phyloP scores from a whole-genome alignment of 2,329 filamentous ascomycete genomes.

The Aureobasidium pullulans region DNA sequence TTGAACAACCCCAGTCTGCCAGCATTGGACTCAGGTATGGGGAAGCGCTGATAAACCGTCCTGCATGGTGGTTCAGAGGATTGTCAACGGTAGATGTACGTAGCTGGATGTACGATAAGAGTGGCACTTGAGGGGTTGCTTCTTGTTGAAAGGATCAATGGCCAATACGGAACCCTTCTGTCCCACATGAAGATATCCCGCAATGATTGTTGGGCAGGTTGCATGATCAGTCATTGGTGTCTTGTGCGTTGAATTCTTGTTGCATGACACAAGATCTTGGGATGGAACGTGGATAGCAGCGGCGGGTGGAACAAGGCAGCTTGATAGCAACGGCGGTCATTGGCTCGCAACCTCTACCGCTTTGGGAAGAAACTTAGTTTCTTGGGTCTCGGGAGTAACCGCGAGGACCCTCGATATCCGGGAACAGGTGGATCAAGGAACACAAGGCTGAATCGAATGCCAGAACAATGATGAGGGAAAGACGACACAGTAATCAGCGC shows the following conservation, averaged over 20 bases:
- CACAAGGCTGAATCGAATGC: not conserved
- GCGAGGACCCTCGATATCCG: not conserved
- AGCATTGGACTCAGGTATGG: not conserved
- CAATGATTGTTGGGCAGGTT: not conserved
- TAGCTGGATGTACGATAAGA: not conserved
- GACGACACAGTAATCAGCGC: not conserved
- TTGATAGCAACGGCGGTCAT: constrained; percentile 5
- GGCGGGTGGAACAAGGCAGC: constrained; percentile 2
- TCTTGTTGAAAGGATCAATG: constrained; percentile 3
- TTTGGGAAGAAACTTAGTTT: constrained; percentile 1
- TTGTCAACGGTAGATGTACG: not conserved
- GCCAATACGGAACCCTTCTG: not conserved
- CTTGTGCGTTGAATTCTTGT: not conserved
- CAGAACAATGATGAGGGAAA: not conserved
- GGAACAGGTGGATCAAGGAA: not conserved
- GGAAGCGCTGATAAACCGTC: constrained; percentile 9
- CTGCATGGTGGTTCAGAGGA: not conserved
- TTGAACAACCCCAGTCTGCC: not conserved
- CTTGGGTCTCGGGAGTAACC: constrained; percentile 6
- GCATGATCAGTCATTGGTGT: not conserved
- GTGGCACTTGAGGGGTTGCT: not conserved
- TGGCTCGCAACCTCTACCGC: constrained; percentile 3
- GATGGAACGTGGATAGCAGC: constrained; percentile 1
- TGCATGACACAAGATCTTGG: constrained; percentile 1
- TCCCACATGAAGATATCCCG: not conserved